Evolutionary conservation across 1,139 yeast species (phyloP).

Genomic region (Martiniozyma asiatica): DNA sequence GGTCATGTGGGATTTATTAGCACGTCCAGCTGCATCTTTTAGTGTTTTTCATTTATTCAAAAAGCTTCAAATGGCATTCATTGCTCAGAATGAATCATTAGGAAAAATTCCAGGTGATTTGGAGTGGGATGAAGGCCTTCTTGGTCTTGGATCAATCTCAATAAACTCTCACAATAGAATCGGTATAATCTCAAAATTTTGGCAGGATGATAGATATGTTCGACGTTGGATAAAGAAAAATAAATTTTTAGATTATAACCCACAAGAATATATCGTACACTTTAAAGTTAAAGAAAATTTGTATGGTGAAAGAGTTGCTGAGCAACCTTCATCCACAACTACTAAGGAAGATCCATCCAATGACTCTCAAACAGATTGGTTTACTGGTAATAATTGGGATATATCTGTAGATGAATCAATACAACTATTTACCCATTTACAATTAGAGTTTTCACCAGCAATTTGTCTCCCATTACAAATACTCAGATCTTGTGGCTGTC

Average conservation of each 20-base stretch:
- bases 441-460: too few species aligned
- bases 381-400: too few species aligned
- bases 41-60: conserved; percentile 20
- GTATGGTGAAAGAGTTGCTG: too few species aligned
- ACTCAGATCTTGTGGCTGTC: too few species aligned
- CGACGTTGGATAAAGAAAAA: conserved; percentile 10
- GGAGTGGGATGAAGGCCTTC: conserved; percentile 14
- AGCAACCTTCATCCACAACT: too few species aligned
- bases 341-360: too few species aligned
- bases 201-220: conserved; percentile 21
- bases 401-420: too few species aligned
- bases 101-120: conserved; percentile 18
- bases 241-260: conserved; percentile 9
- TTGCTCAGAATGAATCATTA: too few species aligned
- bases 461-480: too few species aligned
- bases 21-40: conserved; percentile 21
- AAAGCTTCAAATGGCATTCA: too few species aligned
- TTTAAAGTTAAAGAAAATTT: conserved; percentile 21
- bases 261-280: conserved; percentile 18
- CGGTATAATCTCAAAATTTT: conserved; percentile 20
- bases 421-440: too few species aligned
- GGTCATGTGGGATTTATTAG: conserved; percentile 20
- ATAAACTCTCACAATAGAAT: conserved; percentile 18
- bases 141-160: conserved; percentile 18
- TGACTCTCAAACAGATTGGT: too few species aligned